These are phyloP conservation scores for Russula ochroleuca DNA, from an alignment of 768 basidiomycete genomes.

Conservation along the genomic window DNA sequence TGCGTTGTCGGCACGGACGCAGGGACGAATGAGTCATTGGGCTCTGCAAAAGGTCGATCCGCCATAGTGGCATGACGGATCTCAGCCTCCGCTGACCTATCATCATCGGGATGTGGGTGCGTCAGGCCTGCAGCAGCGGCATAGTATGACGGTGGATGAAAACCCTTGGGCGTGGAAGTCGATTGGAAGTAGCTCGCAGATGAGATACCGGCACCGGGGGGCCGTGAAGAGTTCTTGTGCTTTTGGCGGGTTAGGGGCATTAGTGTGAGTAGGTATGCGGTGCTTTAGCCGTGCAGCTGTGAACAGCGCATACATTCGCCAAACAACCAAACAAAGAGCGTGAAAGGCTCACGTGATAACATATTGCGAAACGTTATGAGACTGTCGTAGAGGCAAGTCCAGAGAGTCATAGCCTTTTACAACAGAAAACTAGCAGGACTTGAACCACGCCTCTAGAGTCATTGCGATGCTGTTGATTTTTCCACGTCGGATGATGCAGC, in stretches of 20 bases:
- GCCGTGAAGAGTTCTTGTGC: constrained; percentile 20
- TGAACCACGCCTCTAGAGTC: too few relatives aligned
- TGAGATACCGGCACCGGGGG: constrained; percentile 26
- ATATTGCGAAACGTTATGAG: too few relatives aligned
- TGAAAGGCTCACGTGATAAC: constrained; percentile 22
- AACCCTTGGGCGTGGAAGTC: constrained; percentile 28
- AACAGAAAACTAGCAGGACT: too few relatives aligned
- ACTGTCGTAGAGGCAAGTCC: too few relatives aligned
- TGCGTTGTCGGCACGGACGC: constrained; percentile 16
- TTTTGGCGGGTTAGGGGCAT: constrained; percentile 27
- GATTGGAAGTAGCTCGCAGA: constrained; percentile 22
- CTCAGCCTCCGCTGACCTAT: neutral
- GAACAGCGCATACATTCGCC: neutral
- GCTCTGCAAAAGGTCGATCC: neutral
- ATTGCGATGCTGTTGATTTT: too few relatives aligned
- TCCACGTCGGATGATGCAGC: too few relatives aligned
- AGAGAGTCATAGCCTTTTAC: too few relatives aligned
- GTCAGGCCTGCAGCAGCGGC: constrained; percentile 36
- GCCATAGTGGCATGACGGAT: neutral
- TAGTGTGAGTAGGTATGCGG: neutral
- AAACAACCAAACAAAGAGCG: constrained; percentile 25
- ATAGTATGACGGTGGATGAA: constrained; percentile 37
- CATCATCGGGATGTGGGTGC: constrained; percentile 17
- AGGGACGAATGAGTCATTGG: constrained; percentile 5
- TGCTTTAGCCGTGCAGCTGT: neutral